phyloP scores from a whole-genome alignment of 495 filamentous ascomycete genomes.

The Gamarada debralockiae region DNA sequence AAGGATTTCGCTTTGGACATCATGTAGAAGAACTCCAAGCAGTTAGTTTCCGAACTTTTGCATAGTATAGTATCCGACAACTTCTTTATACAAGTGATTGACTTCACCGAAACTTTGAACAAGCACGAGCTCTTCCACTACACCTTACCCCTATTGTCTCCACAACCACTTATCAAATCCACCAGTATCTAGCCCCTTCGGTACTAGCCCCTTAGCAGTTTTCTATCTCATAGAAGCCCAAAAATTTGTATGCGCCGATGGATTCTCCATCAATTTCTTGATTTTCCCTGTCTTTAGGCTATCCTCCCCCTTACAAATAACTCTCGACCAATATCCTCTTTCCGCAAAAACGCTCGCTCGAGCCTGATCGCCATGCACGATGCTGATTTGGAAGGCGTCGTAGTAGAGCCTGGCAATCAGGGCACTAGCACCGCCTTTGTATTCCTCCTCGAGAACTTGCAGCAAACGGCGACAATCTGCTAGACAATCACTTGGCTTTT shows the following conservation, averaged over 20 bases:
- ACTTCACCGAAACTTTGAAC: too few relatives aligned
- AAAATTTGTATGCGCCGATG: conserved; percentile 26
- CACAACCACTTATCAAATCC: conserved; percentile 42
- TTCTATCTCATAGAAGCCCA: conserved; percentile 33
- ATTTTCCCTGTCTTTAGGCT: conserved; percentile 26
- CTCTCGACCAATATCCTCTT: conserved; percentile 29
- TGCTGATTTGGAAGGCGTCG: conserved; percentile 41
- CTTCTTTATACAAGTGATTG: too few relatives aligned
- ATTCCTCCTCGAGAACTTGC: conserved; percentile 31
- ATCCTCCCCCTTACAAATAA: conserved; percentile 33
- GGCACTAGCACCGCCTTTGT: conserved; percentile 16
- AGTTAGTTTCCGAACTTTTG: too few relatives aligned
- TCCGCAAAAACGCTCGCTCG: conserved; percentile 40
- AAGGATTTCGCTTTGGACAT: too few relatives aligned
- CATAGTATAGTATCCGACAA: too few relatives aligned
- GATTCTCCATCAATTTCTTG: conserved; percentile 30
- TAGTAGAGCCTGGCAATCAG: conserved; percentile 31
- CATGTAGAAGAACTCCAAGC: too few relatives aligned
- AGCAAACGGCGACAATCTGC: conserved; percentile 26
- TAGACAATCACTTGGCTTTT: conserved; percentile 24
- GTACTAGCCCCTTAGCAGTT: conserved; percentile 23
- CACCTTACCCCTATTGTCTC: conserved; percentile 21
- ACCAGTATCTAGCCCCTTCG: conserved; percentile 26
- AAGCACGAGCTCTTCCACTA: too few relatives aligned
- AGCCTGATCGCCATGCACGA: conserved; percentile 37